Conservation (phyloP, 2,329 filamentous ascomycete species). For the Epichloe glyceriae region DNA sequence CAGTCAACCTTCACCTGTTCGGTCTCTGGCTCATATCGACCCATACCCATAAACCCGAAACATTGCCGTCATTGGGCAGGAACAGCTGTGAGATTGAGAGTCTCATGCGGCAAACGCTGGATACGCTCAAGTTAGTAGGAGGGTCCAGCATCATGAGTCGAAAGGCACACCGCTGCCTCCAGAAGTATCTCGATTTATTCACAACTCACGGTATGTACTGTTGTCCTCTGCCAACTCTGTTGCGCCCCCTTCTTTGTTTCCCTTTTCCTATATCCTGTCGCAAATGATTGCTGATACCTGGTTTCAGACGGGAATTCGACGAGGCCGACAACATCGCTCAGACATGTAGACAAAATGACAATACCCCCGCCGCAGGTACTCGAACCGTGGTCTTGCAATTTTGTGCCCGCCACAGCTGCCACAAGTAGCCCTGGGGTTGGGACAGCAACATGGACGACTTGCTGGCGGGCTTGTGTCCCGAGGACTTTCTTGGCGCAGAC, state of each 20-base stretch:
- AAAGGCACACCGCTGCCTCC: constrained; percentile 12
- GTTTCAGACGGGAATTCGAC: neutral
- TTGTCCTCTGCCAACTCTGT: neutral
- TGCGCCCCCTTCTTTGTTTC: neutral
- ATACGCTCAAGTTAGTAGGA: constrained; percentile 9
- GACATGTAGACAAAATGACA: neutral
- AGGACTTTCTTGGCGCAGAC: constrained; percentile 5
- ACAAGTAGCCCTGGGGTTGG: neutral
- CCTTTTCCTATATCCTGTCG: neutral
- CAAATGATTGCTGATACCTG: neutral
- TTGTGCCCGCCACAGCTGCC: neutral
- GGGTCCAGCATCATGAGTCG: constrained; percentile 12
- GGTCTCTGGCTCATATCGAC: constrained; percentile 13
- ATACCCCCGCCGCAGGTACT: neutral
- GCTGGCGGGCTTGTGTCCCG: constrained; percentile 6
- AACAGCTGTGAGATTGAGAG: constrained; percentile 7
- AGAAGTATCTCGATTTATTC: constrained; percentile 9
- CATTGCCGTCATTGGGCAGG: constrained; percentile 5
- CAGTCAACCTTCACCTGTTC: constrained; percentile 16
- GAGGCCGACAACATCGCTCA: neutral
- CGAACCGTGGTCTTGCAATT: neutral
- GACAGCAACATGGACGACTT: constrained; percentile 6
- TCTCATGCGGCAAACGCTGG: constrained; percentile 7
- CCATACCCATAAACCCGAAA: constrained; percentile 4
- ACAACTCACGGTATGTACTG: constrained; percentile 7